phyloP scores from a whole-genome alignment of 495 filamentous ascomycete genomes.

The Emericellopsis terricola region DNA sequence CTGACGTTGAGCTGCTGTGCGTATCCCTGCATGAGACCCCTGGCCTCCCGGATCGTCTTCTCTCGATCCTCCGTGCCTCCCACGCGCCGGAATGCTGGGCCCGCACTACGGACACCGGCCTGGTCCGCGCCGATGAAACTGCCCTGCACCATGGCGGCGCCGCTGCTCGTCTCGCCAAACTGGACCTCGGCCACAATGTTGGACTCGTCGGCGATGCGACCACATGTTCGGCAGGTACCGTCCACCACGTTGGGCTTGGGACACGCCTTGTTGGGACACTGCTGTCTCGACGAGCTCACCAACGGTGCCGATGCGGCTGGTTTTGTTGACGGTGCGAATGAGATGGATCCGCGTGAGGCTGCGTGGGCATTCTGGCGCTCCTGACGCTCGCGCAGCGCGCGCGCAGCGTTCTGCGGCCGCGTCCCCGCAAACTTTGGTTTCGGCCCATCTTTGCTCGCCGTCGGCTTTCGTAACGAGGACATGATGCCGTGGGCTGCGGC shows the following conservation, averaged over 20 bases:
- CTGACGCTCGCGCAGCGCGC: slow-evolving; percentile 2
- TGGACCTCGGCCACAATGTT: slow-evolving; percentile 83
- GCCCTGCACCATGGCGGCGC: slow-evolving; percentile 83
- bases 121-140: slow-evolving; percentile 72
- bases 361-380: slow-evolving; percentile 1
- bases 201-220: slow-evolving; percentile 58
- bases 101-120: slow-evolving; percentile 26
- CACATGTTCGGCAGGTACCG: slow-evolving; percentile 64
- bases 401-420: slow-evolving; percentile 1
- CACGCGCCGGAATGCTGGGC: slow-evolving; percentile 32
- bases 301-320: neutral
- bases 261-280: slow-evolving; percentile 20
- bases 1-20: slow-evolving; percentile 34
- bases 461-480: too few species aligned
- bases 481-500: too few species aligned
- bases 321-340: neutral
- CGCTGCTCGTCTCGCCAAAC: slow-evolving; percentile 67
- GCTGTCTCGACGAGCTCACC: slow-evolving; percentile 4
- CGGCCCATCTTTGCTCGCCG: too few species aligned
- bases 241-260: slow-evolving; percentile 22
- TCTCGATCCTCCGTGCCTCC: slow-evolving; percentile 38
- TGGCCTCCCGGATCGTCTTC: slow-evolving; percentile 46
- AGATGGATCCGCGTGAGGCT: neutral
- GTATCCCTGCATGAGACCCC: slow-evolving; percentile 23
- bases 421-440: neutral